Evolutionary conservation across 169 alveolate genomes (phyloP).

Genomic region (Plasmodium vivax): DNA sequence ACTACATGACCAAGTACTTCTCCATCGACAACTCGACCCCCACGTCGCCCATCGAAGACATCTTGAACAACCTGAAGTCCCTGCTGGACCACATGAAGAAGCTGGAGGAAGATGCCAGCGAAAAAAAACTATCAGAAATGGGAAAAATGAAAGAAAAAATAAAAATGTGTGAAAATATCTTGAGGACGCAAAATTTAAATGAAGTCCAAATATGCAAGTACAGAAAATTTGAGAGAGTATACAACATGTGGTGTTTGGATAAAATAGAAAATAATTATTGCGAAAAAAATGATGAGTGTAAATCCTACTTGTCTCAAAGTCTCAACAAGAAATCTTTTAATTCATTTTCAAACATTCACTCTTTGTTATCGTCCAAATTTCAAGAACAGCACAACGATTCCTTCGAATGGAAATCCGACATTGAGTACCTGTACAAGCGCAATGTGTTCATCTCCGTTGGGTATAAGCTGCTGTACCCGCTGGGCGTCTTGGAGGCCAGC

Average conservation of each 20-base stretch:
- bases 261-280: constrained; percentile 2
- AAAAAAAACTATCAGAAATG: constrained; percentile 2
- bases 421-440: constrained; percentile 35
- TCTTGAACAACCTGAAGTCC: constrained; percentile 10
- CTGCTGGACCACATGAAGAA: constrained; percentile 15
- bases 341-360: constrained; percentile 49
- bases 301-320: constrained; percentile 20
- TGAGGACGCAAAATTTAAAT: constrained; percentile 62
- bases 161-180: constrained; percentile 46
- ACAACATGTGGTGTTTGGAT: constrained; percentile 73
- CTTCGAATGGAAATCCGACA: constrained; percentile 55
- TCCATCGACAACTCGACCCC: constrained; percentile 58
- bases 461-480: constrained; percentile 41
- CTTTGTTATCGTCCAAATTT: constrained; percentile 43
- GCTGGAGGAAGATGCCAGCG: constrained; percentile 26
- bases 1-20: constrained; percentile 44
- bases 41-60: constrained; percentile 67
- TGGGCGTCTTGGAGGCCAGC: constrained; percentile 37
- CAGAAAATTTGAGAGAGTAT: constrained; percentile 62
- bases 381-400: constrained; percentile 46
- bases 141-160: constrained; percentile 54
- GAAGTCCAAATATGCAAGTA: constrained; percentile 59
- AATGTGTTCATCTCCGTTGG: constrained; percentile 62
- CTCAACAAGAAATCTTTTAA: constrained; percentile 13
- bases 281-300: constrained; percentile 6